A percentile compares a stretch with the other conserved stretches of the same genome.
phyloP scores from a whole-genome alignment of 108 stramenopile species.

The Cyclotella baltica region DNA sequence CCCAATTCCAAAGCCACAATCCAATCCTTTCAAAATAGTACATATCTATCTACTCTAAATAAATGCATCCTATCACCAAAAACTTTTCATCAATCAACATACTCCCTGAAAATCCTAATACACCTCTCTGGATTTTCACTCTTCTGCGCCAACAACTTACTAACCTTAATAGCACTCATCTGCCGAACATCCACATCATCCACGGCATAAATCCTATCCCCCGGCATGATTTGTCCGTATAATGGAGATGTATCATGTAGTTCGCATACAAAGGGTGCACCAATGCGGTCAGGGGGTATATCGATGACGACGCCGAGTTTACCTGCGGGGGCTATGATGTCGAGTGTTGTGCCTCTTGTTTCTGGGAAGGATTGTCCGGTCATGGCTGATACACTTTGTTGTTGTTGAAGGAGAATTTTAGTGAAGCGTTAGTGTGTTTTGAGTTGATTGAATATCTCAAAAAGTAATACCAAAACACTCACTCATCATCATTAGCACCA shows the following conservation, averaged over 20 bases:
- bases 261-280: slow-evolving; percentile 31
- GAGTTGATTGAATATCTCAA: neutral
- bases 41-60: too few species aligned
- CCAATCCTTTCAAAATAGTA: too few species aligned
- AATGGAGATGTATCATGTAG: slow-evolving; percentile 42
- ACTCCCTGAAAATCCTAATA: slow-evolving; percentile 28
- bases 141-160: slow-evolving; percentile 41
- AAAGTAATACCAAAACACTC: neutral
- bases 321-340: slow-evolving; percentile 28
- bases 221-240: slow-evolving; percentile 49
- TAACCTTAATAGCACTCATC: slow-evolving; percentile 46
- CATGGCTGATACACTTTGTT: neutral
- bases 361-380: neutral
- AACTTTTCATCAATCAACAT: neutral
- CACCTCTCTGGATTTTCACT: slow-evolving; percentile 25
- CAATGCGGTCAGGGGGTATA: slow-evolving; percentile 17
- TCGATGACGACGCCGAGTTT: slow-evolving; percentile 40
- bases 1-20: too few species aligned
- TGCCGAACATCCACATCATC: slow-evolving; percentile 58
- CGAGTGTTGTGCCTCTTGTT: neutral
- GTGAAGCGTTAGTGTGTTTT: neutral
- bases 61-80: too few species aligned
- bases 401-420: neutral
- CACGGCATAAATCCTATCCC: slow-evolving; percentile 68
- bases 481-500: slow-evolving; percentile 4